phyloP scores from a whole-genome alignment of 805 yeast species.

The Cyberlindnera veronae region DNA sequence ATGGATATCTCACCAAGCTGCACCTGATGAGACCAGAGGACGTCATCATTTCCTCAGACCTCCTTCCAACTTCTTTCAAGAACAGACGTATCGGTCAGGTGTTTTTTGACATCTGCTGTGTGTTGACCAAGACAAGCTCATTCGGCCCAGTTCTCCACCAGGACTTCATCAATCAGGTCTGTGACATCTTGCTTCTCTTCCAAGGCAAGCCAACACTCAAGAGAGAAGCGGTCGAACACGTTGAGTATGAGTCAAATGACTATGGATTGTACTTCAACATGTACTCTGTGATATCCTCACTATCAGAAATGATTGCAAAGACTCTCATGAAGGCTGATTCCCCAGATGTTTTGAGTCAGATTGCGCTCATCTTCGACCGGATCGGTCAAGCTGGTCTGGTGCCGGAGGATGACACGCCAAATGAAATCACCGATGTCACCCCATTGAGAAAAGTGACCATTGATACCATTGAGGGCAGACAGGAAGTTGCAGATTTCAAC shows the following conservation, averaged over 20 bases:
- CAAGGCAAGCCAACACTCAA: slow-evolving; percentile 75
- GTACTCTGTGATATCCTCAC: slow-evolving; percentile 61
- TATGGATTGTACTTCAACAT: slow-evolving; percentile 36
- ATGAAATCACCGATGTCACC: slow-evolving; percentile 9
- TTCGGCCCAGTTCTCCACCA: slow-evolving; percentile 42
- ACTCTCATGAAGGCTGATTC: slow-evolving; percentile 29
- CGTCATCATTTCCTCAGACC: slow-evolving; percentile 30
- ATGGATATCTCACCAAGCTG: slow-evolving; percentile 57
- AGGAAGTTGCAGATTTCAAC: slow-evolving; percentile 35
- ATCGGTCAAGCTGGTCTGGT: slow-evolving; percentile 2
- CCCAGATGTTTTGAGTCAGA: background rate
- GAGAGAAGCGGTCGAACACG: slow-evolving; percentile 76
- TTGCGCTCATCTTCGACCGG: slow-evolving; percentile 12
- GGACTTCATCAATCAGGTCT: slow-evolving; percentile 51
- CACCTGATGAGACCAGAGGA: slow-evolving; percentile 43
- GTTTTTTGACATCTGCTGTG: slow-evolving; percentile 74
- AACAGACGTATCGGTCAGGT: slow-evolving; percentile 77
- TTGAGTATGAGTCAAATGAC: slow-evolving; percentile 86
- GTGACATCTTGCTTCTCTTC: slow-evolving; percentile 63
- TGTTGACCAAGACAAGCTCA: slow-evolving; percentile 65
- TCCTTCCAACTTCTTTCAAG: slow-evolving; percentile 37
- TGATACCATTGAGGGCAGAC: slow-evolving; percentile 24
- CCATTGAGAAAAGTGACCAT: slow-evolving; percentile 11
- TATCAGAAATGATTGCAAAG: slow-evolving; percentile 51
- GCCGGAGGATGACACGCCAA: background rate